A percentile compares a stretch with the other conserved stretches of the same genome.
These are phyloP conservation scores for Phyllosticta citriasiana DNA, from an alignment of 2,329 filamentous ascomycete species.

Conservation along the genomic window DNA sequence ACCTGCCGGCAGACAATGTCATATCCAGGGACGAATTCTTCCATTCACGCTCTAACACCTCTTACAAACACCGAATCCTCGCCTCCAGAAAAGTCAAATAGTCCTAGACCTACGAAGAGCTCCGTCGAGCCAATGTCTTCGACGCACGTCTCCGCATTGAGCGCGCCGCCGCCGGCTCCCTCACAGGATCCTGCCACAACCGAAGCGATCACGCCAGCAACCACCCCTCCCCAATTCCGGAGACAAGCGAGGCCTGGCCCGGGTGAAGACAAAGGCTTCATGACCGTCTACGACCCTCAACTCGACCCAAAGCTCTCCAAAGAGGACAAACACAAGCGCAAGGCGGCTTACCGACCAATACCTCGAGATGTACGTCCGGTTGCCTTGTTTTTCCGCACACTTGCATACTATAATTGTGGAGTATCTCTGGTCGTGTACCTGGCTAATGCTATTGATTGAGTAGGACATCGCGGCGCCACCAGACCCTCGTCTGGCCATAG, in stretches of 20 bases:
- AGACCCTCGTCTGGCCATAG: slow-evolving; percentile 70
- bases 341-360: slow-evolving; percentile 12
- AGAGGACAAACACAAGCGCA: slow-evolving; percentile 40
- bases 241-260: slow-evolving; percentile 41
- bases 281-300: slow-evolving; percentile 53
- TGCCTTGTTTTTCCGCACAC: slow-evolving; percentile 5
- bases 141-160: slow-evolving; percentile 21
- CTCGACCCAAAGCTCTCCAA: slow-evolving; percentile 47
- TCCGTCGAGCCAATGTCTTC: slow-evolving; percentile 27
- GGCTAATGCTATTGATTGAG: slow-evolving; percentile 10
- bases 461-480: slow-evolving; percentile 47
- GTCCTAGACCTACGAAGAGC: slow-evolving; percentile 38
- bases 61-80: slow-evolving; percentile 58
- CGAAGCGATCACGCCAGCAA: slow-evolving; percentile 35
- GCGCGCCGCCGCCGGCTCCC: slow-evolving; percentile 22
- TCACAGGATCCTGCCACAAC: slow-evolving; percentile 30
- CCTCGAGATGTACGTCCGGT: slow-evolving; percentile 10
- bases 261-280: slow-evolving; percentile 47
- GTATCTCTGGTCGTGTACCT: slow-evolving; percentile 11
- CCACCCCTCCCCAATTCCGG: slow-evolving; percentile 33
- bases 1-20: slow-evolving; percentile 40
- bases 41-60: slow-evolving; percentile 50
- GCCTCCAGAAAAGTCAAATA: slow-evolving; percentile 46
- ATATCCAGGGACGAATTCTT: slow-evolving; percentile 45
- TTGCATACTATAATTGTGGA: slow-evolving; percentile 10